Evolutionary conservation across 1,284 basidiomycete species (phyloP), one percentile per base, ranked within the genome.

Genomic region (Ganoderma sinense): DNA sequence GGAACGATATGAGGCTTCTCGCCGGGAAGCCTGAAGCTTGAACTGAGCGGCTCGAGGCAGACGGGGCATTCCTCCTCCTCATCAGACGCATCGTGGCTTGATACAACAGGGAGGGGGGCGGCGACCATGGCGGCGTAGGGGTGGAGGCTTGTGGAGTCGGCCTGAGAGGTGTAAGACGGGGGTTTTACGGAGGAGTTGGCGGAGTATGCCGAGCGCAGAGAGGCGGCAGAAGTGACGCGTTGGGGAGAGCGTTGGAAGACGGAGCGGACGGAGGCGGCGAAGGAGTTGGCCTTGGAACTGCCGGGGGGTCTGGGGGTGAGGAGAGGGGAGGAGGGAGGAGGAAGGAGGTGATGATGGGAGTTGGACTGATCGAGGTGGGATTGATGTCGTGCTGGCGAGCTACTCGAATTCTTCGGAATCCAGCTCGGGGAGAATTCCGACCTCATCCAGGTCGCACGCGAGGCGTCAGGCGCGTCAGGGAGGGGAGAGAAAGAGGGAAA

Each of bases 1-100:
- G 97, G 97, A 33, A 98, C 93, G 68, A 99, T 94, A 78, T 98
- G 97, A 1, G 97, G 95, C 79, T 97, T 98, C 83, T 99, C 97
- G 20, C 97, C 97, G 0, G 92, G 94, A 26, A 96, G 85, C 73
- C 93, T 87, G 82, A 95, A 95, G 82, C 89, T 92, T 81, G 96
- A 95, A 76, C 91, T 93, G 75, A 97, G 90, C 1, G 94, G 93
- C 78, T 97, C 96, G 75, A 97, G 89, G 81, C 95, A 97, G 77
- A 97, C 94, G 36, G 96, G 96, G 77, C 96, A 97, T 76, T 93
- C 92, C 56, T 92, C 92, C 76, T 96, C 95, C 60, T 94, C 91
- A 55, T 94, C 93, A 20, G 84, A 80, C 40, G 85, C 72, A 71
- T 89, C 88, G 74, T 87, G 87, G 73, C 80, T 88, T 23, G 91